These are phyloP conservation scores for Aphanocladium album DNA, from an alignment of 2,329 filamentous ascomycete genomes.

Conservation along the genomic window DNA sequence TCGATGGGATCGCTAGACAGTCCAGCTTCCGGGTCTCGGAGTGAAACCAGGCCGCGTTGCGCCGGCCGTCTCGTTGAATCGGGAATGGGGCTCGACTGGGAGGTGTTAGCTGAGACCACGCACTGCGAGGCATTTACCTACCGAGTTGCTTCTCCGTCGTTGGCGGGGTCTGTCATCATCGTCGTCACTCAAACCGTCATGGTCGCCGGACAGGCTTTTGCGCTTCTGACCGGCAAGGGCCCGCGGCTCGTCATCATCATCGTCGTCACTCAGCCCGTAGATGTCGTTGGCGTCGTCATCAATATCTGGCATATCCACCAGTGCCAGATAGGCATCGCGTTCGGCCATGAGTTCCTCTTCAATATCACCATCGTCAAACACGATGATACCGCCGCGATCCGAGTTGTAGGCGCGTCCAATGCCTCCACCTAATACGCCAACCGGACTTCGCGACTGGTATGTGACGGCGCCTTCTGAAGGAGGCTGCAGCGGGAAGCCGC, in stretches of 20 bases:
- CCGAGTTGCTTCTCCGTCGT: slow-evolving; percentile 81
- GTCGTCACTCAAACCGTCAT: slow-evolving; percentile 61
- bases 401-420: slow-evolving; percentile 68
- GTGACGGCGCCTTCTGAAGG: slow-evolving; percentile 42
- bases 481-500: slow-evolving; percentile 57
- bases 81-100: slow-evolving; percentile 60
- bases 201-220: slow-evolving; percentile 72
- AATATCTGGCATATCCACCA: slow-evolving; percentile 86
- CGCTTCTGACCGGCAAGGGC: slow-evolving; percentile 60
- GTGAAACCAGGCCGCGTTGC: slow-evolving; percentile 54
- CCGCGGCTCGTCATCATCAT: slow-evolving; percentile 51
- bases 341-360: slow-evolving; percentile 73
- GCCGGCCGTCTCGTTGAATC: slow-evolving; percentile 57
- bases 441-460: slow-evolving; percentile 47
- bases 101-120: slow-evolving; percentile 11
- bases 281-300: slow-evolving; percentile 70
- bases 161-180: slow-evolving; percentile 73
- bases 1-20: slow-evolving; percentile 46
- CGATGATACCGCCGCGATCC: slow-evolving; percentile 80
- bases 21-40: slow-evolving; percentile 42
- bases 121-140: slow-evolving; percentile 36
- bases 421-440: slow-evolving; percentile 67
- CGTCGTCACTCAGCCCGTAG: slow-evolving; percentile 53
- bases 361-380: slow-evolving; percentile 95
- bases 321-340: slow-evolving; percentile 75